Conservation (phyloP, 2,329 filamentous ascomycete species). For the Calonectria fujianensis region DNA sequence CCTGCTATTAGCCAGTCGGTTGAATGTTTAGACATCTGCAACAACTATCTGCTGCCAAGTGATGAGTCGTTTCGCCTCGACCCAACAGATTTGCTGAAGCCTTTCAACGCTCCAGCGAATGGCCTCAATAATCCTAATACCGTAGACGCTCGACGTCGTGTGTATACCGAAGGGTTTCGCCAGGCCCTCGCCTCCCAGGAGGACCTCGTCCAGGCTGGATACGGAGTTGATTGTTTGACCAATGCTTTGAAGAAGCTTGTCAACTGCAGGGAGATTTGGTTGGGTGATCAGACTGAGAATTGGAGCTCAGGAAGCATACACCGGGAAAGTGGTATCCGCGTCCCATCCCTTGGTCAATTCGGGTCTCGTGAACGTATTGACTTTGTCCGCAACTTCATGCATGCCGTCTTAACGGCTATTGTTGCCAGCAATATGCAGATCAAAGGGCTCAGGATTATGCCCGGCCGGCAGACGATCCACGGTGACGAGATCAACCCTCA, state of each 20-base stretch:
- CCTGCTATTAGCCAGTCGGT: background rate
- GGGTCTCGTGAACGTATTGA: background rate
- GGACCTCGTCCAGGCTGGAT: background rate
- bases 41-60: background rate
- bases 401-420: background rate
- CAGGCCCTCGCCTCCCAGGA: background rate
- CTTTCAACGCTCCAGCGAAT: too few species aligned
- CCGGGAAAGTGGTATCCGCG: background rate
- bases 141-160: background rate
- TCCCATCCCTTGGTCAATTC: background rate
- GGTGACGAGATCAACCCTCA: background rate
- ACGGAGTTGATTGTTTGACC: background rate
- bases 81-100: too few species aligned
- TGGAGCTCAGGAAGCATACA: background rate
- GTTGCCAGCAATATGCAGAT: background rate
- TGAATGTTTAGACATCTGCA: background rate
- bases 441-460: background rate
- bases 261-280: background rate
- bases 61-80: background rate
- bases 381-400: background rate
- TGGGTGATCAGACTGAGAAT: background rate
- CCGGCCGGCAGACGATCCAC: too few species aligned
- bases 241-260: background rate
- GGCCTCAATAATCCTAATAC: background rate
- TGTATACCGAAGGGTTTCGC: background rate